These are phyloP conservation scores for Rosa chinensis DNA, from an alignment of 306 rosid genomes.

Conservation along the genomic window DNA sequence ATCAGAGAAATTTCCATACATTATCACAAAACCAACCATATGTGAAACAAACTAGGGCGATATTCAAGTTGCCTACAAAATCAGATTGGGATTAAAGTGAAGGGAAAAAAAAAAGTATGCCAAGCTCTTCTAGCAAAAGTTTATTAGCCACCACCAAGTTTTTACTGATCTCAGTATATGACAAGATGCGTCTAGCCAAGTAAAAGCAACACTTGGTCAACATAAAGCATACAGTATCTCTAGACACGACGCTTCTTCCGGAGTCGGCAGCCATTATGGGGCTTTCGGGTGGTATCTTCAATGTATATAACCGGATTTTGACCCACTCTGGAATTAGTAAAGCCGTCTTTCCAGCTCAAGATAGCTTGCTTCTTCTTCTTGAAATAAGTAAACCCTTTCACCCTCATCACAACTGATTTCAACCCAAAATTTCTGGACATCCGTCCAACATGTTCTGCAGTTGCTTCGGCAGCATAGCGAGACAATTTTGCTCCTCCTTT, in stretches of 20 bases:
- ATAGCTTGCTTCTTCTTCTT: constrained; percentile 76
- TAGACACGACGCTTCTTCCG: constrained; percentile 57
- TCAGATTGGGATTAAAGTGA: background rate
- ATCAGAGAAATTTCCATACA: background rate
- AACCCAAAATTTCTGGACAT: constrained; percentile 57
- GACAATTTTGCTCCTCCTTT: constrained; percentile 67
- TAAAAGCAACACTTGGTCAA: background rate
- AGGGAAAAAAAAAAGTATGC: too few relatives aligned
- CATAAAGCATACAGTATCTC: background rate
- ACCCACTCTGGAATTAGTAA: constrained; percentile 47
- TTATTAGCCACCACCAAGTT: background rate
- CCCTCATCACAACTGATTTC: constrained; percentile 75
- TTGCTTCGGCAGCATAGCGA: constrained; percentile 72
- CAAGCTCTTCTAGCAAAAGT: background rate
- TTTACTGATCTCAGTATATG: background rate
- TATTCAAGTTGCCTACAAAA: background rate
- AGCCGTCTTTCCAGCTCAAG: constrained; percentile 73
- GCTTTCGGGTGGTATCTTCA: constrained; percentile 66
- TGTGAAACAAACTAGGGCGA: background rate
- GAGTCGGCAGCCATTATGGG: constrained; percentile 71
- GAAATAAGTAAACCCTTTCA: constrained; percentile 67
- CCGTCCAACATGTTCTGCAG: constrained; percentile 74
- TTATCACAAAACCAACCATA: background rate
- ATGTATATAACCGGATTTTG: constrained; percentile 54
- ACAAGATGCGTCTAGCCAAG: background rate